phyloP scores from a whole-genome alignment of 306 rosid genomes.

The Glycine tomentella region DNA sequence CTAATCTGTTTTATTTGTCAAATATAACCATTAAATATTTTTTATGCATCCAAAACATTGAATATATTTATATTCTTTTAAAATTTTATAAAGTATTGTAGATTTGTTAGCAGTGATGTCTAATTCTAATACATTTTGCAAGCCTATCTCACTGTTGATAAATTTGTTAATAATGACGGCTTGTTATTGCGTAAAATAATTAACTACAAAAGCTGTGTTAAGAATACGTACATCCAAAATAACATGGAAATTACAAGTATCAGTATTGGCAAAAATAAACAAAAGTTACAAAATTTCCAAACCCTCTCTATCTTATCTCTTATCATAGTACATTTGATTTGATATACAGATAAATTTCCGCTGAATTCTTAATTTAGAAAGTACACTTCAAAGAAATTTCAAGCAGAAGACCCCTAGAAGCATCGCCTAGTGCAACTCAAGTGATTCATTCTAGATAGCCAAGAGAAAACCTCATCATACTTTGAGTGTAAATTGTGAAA shows the following conservation, averaged over 20 bases:
- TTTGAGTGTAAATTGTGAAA: constrained; percentile 32
- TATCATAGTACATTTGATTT: constrained; percentile 35
- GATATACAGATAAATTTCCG: constrained; percentile 48
- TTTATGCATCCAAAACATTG: no score
- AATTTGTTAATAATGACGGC: neutral
- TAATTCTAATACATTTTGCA: neutral
- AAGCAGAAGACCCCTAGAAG: constrained; percentile 32
- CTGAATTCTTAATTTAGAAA: constrained; percentile 46
- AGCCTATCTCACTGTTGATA: neutral
- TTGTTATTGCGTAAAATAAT: constrained; percentile 1
- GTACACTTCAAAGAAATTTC: constrained; percentile 21
- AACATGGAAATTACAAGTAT: neutral
- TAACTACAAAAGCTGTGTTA: neutral
- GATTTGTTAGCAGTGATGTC: no score
- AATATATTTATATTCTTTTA: no score
- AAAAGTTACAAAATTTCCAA: constrained; percentile 28
- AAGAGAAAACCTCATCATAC: no score
- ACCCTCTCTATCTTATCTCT: constrained; percentile 22
- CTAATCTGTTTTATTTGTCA: no score
- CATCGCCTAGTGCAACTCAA: constrained; percentile 29
- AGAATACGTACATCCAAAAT: neutral
- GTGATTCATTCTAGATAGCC: constrained; percentile 25
- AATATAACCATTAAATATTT: no score
- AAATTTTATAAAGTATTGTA: no score
- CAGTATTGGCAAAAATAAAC: constrained; percentile 4